Evolutionary conservation across 2,329 filamentous ascomycete species (phyloP), one percentile per base, ranked within the genome.

Genomic region (Polytolypa hystricis): DNA sequence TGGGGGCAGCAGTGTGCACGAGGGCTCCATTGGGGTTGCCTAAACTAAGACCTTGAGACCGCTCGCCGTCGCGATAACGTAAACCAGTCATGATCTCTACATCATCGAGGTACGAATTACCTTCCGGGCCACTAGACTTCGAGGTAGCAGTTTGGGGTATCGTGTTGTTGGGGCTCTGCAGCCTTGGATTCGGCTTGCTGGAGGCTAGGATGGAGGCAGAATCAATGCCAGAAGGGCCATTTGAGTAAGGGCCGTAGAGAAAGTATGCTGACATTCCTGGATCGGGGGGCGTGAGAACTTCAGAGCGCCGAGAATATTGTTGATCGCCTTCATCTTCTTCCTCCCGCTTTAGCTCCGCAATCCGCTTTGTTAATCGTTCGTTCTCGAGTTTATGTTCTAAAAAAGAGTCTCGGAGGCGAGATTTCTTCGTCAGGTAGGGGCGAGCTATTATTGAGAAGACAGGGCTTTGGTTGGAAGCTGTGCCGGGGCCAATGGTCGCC

Each of bases 341-440:
- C 58, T 95, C 89, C 42, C 74, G 73, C 47, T 83, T 84, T 37
- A 95, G 67, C 60, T 93, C 85, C 12, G 81, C 78, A 43, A 96
- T 93, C 29, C 84, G 77, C 49, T 84, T 81, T 51, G 77, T 78
- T 33, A 96, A 62, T 4, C 87, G 76, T 63, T 94, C 86, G 51
- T 95, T 94, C 58, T 95, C 89, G 37, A 94, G 89, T 61, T 95
- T 95, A 64, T 95, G 87, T 57, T 96, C 89, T 18, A 96, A 69
- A 51, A 95, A 95, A 0, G 86, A 93, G 61, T 96, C 87, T 14
- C 95, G 69, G 8, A 95, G 69, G 3, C 74, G 75, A 1, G 85
- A 80, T 53, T 89, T 93, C 61, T 83, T 87, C 19, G 83, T 93
- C 4, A 85, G 86, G 56, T 95, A 94, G 1, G 84, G 84, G 14